These are phyloP conservation scores for Solanum chiquidenum DNA, from an alignment of 257 asterid genomes.

Conservation along the genomic window DNA sequence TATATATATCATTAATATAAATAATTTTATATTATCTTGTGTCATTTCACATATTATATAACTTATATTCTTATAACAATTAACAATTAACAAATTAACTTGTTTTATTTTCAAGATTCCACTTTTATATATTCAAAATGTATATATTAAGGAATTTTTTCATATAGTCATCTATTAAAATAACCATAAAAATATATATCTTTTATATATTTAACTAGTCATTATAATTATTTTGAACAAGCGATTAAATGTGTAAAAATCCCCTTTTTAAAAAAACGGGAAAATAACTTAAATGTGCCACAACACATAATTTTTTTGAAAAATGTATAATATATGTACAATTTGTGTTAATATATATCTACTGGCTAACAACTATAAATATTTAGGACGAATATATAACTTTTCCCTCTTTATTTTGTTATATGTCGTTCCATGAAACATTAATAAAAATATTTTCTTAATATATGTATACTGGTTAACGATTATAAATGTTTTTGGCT, in stretches of 20 bases:
- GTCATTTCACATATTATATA: background rate
- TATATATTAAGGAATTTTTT: background rate
- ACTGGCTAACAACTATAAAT: background rate
- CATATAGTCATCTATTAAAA: background rate
- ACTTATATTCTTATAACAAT: background rate
- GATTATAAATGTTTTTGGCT: background rate
- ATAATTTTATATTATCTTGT: background rate
- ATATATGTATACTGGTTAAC: too few relatives aligned
- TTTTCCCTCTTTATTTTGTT: background rate
- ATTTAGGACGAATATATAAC: background rate
- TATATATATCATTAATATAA: background rate
- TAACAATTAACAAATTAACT: background rate
- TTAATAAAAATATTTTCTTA: background rate
- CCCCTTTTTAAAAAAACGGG: rapidly evolving
- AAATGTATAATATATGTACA: background rate
- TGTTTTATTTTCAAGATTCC: background rate
- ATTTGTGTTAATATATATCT: background rate
- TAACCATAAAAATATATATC: background rate
- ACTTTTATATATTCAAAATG: background rate
- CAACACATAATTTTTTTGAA: background rate
- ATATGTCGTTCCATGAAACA: background rate
- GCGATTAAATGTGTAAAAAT: background rate
- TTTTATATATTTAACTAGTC: background rate
- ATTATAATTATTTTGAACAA: background rate
- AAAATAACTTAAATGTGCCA: background rate